Conservation (phyloP, 331 rosid genomes). For the Pyracantha coccinea region DNA sequence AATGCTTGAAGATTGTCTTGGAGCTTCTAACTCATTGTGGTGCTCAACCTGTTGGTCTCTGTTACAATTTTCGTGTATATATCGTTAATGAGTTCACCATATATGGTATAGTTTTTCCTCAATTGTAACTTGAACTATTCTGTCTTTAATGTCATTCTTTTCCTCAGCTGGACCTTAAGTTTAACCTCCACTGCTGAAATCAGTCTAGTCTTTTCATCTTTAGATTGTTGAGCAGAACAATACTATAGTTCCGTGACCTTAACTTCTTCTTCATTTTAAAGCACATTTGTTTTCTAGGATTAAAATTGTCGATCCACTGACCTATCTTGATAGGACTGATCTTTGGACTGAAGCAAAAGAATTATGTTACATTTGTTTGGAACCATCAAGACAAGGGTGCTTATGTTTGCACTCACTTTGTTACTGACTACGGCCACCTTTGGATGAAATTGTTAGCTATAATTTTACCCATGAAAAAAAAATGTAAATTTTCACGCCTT, state of each 20-base stretch:
- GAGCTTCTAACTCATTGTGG: neutral
- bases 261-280: neutral
- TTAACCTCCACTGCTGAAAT: neutral
- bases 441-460: neutral
- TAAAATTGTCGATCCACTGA: neutral
- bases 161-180: neutral
- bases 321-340: neutral
- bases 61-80: neutral
- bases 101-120: neutral
- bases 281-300: neutral
- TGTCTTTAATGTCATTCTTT: neutral
- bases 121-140: neutral
- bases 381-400: neutral
- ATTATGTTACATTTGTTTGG: neutral
- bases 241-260: neutral
- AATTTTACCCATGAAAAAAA: neutral
- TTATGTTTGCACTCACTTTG: neutral
- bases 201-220: neutral
- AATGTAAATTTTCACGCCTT: neutral
- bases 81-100: neutral
- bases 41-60: neutral
- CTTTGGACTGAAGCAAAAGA: neutral
- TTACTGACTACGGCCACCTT: neutral
- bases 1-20: neutral
- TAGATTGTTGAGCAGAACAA: neutral